Percentiles rank a stretch among this genome's conserved stretches.
phyloP scores from a whole-genome alignment of 148 eudicot genomes.

The Polygonum aviculare region DNA sequence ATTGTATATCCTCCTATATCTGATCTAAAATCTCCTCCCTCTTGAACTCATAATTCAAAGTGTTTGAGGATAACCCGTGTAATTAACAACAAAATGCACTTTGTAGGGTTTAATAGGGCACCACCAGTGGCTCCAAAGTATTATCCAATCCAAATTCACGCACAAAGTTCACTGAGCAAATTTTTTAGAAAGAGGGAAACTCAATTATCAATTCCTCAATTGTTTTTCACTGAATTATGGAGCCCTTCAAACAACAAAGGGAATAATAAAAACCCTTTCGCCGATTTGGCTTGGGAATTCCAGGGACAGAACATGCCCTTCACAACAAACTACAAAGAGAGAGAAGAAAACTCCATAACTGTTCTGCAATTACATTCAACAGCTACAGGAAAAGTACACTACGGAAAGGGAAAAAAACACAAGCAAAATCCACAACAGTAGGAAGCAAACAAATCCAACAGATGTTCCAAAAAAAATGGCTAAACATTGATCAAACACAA shows the following conservation, averaged over 20 bases:
- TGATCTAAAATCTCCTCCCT: neutral
- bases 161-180: neutral
- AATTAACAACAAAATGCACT: neutral
- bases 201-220: neutral
- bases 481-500: neutral
- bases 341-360: neutral
- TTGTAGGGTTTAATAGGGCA: neutral
- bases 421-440: neutral
- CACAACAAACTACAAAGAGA: neutral
- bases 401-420: neutral
- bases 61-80: neutral
- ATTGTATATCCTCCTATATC: neutral
- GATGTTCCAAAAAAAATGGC: neutral
- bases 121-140: neutral
- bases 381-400: neutral
- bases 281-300: neutral
- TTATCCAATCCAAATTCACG: neutral
- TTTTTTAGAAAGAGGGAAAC: neutral
- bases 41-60: neutral
- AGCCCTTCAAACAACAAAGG: neutral
- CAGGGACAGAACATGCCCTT: constrained; percentile 1
- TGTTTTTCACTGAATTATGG: neutral
- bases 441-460: neutral
- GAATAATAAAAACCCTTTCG: neutral
- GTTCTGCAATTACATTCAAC: neutral